A percentile compares a stretch with the other conserved stretches of the same genome.
These are phyloP conservation scores for Malassezia sp. DNA, from an alignment of 1,284 basidiomycete species.

Conservation along the genomic window DNA sequence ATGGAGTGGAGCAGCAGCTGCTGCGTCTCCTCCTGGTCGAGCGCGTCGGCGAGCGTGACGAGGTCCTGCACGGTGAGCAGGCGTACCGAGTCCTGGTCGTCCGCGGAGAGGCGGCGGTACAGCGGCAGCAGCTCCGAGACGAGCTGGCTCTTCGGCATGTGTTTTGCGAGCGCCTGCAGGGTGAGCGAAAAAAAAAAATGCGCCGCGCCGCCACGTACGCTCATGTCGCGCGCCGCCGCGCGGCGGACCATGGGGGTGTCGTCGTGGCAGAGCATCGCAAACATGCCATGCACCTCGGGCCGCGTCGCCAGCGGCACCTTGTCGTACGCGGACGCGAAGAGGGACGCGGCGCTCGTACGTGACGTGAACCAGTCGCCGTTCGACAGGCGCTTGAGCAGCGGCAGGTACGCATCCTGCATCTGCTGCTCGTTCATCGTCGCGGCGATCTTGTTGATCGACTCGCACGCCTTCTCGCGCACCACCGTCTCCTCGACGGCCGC, in stretches of 20 bases:
- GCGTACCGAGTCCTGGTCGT: slow-evolving; percentile 97
- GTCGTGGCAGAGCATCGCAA: slow-evolving; percentile 70
- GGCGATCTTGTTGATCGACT: slow-evolving; percentile 88
- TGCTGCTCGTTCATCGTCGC: slow-evolving; percentile 65
- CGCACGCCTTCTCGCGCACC: slow-evolving; percentile 93
- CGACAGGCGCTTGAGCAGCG: slow-evolving; percentile 76
- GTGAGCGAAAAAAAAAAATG: background rate
- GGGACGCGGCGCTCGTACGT: slow-evolving; percentile 82
- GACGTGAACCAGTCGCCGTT: slow-evolving; percentile 99
- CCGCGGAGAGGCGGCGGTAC: slow-evolving; percentile 83
- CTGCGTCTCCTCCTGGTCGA: slow-evolving; percentile 76
- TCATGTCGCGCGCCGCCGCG: slow-evolving; percentile 90
- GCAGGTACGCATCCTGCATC: slow-evolving; percentile 83
- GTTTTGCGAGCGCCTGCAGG: slow-evolving; percentile 40
- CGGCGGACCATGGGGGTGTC: slow-evolving; percentile 99
- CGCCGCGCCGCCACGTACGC: too few relatives aligned
- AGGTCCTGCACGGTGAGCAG: slow-evolving; percentile 90
- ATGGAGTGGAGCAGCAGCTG: slow-evolving; percentile 73
- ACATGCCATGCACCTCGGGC: slow-evolving; percentile 80
- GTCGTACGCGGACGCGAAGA: slow-evolving; percentile 85
- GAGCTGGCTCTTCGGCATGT: slow-evolving; percentile 50
- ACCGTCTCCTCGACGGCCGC: slow-evolving; percentile 96
- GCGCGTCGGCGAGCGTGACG: slow-evolving; percentile 76
- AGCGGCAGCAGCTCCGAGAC: slow-evolving; percentile 73
- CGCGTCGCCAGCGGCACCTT: slow-evolving; percentile 53